Conservation (phyloP, 2,329 filamentous ascomycete species). For the Botryotinia convoluta region DNA sequence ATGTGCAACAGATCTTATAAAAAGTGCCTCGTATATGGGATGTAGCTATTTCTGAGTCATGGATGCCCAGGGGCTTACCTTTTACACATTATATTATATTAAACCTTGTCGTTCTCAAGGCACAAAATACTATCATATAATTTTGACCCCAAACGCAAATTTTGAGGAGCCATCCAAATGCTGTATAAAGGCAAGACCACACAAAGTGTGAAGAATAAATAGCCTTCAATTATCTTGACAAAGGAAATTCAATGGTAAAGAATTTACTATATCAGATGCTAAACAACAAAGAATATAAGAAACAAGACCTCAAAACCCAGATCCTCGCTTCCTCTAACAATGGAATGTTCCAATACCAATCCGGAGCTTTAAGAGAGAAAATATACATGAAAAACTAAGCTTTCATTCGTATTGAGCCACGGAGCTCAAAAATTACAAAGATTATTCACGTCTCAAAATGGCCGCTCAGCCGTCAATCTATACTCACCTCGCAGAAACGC, state of each 20-base stretch:
- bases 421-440: neutral
- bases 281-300: neutral
- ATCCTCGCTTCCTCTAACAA: neutral
- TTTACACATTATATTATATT: too few relatives aligned
- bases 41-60: neutral
- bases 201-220: neutral
- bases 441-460: neutral
- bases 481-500: slow-evolving; percentile 2
- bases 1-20: neutral
- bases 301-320: neutral
- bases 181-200: neutral
- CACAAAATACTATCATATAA: neutral
- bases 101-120: too few relatives aligned
- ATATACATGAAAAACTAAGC: neutral
- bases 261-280: neutral
- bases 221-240: neutral
- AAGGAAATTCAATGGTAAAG: neutral
- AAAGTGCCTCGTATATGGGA: neutral
- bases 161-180: neutral
- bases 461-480: neutral
- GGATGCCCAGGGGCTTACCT: neutral
- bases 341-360: neutral
- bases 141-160: neutral
- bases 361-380: neutral
- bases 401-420: neutral